These are phyloP conservation scores for Helicocarpus griseus DNA, from an alignment of 2,329 filamentous ascomycete genomes.

Conservation along the genomic window DNA sequence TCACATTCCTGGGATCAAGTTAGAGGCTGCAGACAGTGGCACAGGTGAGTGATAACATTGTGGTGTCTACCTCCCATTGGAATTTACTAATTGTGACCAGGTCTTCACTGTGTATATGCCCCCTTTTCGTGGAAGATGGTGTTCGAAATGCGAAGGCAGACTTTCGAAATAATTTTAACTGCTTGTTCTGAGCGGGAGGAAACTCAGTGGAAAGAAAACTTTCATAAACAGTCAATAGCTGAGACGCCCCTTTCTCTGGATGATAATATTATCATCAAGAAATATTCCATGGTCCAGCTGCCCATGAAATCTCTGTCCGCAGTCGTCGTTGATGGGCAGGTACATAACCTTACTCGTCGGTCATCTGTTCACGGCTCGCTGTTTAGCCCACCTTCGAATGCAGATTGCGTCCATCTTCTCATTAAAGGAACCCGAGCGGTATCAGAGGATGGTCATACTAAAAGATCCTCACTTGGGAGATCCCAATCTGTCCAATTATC, in stretches of 20 bases:
- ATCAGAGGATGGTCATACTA: slow-evolving; percentile 4
- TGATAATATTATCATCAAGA: slow-evolving; percentile 19
- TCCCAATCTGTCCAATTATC: slow-evolving; percentile 56
- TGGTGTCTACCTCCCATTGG: background rate
- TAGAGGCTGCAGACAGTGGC: slow-evolving; percentile 67
- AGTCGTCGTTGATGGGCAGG: slow-evolving; percentile 65
- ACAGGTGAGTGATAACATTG: slow-evolving; percentile 45
- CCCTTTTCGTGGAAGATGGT: slow-evolving; percentile 86
- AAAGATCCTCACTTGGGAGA: slow-evolving; percentile 8
- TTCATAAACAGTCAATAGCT: slow-evolving; percentile 45
- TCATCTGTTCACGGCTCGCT: slow-evolving; percentile 71
- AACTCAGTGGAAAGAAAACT: slow-evolving; percentile 63
- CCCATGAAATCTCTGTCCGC: slow-evolving; percentile 38
- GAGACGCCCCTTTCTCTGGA: slow-evolving; percentile 44
- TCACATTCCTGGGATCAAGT: slow-evolving; percentile 51
- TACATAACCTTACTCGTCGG: slow-evolving; percentile 40
- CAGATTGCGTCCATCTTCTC: slow-evolving; percentile 9
- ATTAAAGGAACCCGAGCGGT: slow-evolving; percentile 14
- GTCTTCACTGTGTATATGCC: slow-evolving; percentile 76
- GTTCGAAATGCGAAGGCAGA: slow-evolving; percentile 65
- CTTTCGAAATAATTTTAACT: slow-evolving; percentile 79
- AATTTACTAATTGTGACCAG: slow-evolving; percentile 35
- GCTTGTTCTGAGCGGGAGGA: slow-evolving; percentile 77
- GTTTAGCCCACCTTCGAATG: slow-evolving; percentile 4
- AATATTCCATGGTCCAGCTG: slow-evolving; percentile 4